Percentiles rank a stretch among this genome's conserved stretches.
These are phyloP conservation scores for Vitis labrusca DNA, from an alignment of 164 flowering plant species.

Conservation along the genomic window DNA sequence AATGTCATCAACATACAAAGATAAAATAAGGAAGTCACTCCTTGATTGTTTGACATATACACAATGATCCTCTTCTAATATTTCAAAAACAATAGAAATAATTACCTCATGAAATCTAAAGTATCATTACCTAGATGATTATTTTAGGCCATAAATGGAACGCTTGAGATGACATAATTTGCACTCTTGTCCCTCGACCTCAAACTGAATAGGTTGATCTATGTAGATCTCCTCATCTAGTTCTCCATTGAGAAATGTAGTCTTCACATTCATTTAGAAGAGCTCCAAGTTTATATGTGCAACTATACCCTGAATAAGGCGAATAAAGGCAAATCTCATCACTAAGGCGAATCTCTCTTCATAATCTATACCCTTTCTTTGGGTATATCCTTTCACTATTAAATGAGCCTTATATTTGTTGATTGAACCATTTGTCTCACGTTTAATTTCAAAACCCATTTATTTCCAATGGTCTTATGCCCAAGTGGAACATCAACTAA, in stretches of 20 bases:
- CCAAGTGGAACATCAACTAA: background rate
- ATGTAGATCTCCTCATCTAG: background rate
- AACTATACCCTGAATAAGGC: constrained; percentile 3
- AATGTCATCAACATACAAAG: background rate
- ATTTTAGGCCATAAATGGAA: background rate
- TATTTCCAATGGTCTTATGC: background rate
- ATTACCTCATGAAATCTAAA: background rate
- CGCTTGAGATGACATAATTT: background rate
- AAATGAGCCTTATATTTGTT: background rate
- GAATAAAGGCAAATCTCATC: background rate
- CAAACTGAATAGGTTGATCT: background rate
- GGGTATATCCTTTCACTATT: background rate
- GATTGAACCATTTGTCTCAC: background rate
- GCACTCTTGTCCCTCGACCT: background rate
- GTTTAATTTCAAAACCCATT: background rate
- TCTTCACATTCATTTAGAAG: too few relatives aligned
- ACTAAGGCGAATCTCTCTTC: background rate
- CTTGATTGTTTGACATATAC: background rate
- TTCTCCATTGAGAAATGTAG: too few relatives aligned
- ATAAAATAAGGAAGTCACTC: background rate
- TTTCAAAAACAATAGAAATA: background rate
- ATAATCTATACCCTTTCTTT: background rate
- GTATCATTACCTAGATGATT: background rate
- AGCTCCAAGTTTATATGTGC: background rate
- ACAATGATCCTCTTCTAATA: background rate